Evolutionary conservation across 2,329 filamentous ascomycete genomes (phyloP).

Genomic region (Paraconiothyrium brasiliense): DNA sequence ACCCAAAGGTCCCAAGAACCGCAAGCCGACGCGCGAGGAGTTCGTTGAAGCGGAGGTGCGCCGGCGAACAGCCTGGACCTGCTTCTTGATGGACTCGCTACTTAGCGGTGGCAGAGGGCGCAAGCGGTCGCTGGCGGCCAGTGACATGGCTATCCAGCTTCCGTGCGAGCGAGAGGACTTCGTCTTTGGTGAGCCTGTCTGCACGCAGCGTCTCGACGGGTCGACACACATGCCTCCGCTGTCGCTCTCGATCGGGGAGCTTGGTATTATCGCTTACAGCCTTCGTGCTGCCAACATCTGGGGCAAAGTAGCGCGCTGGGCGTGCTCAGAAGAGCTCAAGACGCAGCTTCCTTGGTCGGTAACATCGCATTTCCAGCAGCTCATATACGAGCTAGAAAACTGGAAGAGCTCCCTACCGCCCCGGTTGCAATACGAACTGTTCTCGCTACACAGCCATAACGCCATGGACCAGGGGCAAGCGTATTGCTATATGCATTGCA

Average conservation of each 20-base stretch:
- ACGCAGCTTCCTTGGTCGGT: conserved; percentile 49
- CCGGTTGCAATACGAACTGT: conserved; percentile 50
- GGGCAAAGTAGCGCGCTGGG: conserved; percentile 54
- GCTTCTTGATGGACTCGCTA: conserved; percentile 55
- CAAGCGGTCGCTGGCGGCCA: conserved; percentile 45
- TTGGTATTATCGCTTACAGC: conserved; percentile 52
- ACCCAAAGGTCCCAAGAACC: conserved; percentile 40
- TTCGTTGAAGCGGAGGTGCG: conserved; percentile 54
- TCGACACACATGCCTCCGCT: conserved; percentile 41
- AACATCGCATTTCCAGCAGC: conserved; percentile 47
- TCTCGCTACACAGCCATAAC: conserved; percentile 52
- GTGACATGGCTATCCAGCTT: conserved; percentile 51
- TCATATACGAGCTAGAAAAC: conserved; percentile 45
- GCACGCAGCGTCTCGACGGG: conserved; percentile 46
- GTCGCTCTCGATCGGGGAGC: conserved; percentile 40
- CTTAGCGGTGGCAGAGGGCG: conserved; percentile 53
- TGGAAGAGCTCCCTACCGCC: conserved; percentile 49
- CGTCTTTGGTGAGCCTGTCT: conserved; percentile 51
- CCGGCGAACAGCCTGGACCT: conserved; percentile 53
- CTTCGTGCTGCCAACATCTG: conserved; percentile 53
- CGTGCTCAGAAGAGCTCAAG: conserved; percentile 49
- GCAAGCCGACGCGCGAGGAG: conserved; percentile 47
- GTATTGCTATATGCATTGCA: conserved; percentile 54
- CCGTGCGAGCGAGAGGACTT: conserved; percentile 52
- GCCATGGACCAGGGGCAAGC: conserved; percentile 54